phyloP scores from a whole-genome alignment of 257 asterid genomes.

The Datura wrightii region DNA sequence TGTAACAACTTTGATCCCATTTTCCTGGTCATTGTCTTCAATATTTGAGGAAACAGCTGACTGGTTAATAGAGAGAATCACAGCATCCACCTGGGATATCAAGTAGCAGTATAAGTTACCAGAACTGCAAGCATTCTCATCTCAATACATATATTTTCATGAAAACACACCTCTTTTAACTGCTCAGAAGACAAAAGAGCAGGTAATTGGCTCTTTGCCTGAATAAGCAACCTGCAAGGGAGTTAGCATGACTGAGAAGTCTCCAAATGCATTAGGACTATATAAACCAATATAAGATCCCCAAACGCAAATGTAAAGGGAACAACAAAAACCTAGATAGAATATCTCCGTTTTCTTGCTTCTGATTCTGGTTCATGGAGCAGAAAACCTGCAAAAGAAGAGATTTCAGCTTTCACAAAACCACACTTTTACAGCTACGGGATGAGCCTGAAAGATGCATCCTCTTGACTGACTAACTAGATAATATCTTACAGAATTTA shows the following conservation, averaged over 20 bases:
- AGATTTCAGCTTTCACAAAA: constrained; percentile 28
- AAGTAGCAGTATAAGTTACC: constrained; percentile 41
- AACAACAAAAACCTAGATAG: constrained; percentile 60
- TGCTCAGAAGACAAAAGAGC: constrained; percentile 67
- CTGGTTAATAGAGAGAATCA: constrained; percentile 48
- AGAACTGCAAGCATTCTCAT: constrained; percentile 18
- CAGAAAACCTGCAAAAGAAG: constrained; percentile 67
- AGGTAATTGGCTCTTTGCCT: constrained; percentile 59
- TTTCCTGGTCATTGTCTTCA: constrained; percentile 37
- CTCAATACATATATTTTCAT: neutral
- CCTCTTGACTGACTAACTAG: neutral
- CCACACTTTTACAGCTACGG: neutral
- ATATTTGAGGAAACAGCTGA: constrained; percentile 40
- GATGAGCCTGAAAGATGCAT: neutral
- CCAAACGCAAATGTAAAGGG: constrained; percentile 21
- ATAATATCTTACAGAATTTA: constrained; percentile 60
- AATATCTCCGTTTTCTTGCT: constrained; percentile 55
- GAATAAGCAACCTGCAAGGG: constrained; percentile 64
- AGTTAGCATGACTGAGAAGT: constrained; percentile 34
- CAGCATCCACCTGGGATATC: constrained; percentile 65
- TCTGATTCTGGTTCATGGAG: constrained; percentile 59
- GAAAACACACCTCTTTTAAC: constrained; percentile 68
- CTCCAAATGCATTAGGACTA: neutral
- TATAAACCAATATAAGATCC: neutral
- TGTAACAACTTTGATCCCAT: constrained; percentile 40